Conservation (phyloP, 177 flowering plant species). For the Tripterygium wilfordii region DNA sequence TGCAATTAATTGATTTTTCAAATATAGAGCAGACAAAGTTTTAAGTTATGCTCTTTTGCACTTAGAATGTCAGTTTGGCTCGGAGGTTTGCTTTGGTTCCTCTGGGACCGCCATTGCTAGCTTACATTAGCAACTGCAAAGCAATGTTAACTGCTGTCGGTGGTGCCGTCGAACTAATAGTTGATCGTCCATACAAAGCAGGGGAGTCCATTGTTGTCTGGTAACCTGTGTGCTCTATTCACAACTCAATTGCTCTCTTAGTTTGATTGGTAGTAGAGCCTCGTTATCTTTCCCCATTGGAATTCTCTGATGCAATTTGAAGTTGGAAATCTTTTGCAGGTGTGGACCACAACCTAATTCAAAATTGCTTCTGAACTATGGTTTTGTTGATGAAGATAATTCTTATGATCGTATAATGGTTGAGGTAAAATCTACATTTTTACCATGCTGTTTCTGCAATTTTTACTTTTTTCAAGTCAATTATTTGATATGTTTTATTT, state of each 20-base stretch:
- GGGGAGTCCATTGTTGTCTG: constrained; percentile 88
- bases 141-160: constrained; percentile 89
- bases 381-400: constrained; percentile 97
- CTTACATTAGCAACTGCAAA: constrained; percentile 89
- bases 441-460: not conserved
- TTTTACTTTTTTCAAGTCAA: not conserved
- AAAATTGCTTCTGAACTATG: constrained; percentile 85
- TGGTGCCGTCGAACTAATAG: constrained; percentile 80
- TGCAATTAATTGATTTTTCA: not conserved
- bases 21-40: not conserved
- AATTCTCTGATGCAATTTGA: too few species aligned
- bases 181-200: constrained; percentile 84
- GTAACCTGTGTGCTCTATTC: constrained; percentile 27
- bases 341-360: constrained; percentile 99
- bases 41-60: constrained; percentile 10
- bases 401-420: constrained; percentile 76
- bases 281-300: too few species aligned
- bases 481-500: constrained; percentile 3
- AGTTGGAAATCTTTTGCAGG: constrained; percentile 34
- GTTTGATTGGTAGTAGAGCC: too few species aligned
- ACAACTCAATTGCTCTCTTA: not conserved
- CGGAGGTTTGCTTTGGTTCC: constrained; percentile 98
- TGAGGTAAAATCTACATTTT: constrained; percentile 41
- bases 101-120: constrained; percentile 90
- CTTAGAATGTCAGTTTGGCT: constrained; percentile 89